Evolutionary conservation across 73 alveolate genomes (phyloP).

Genomic region (Paramecium primaurelia): DNA sequence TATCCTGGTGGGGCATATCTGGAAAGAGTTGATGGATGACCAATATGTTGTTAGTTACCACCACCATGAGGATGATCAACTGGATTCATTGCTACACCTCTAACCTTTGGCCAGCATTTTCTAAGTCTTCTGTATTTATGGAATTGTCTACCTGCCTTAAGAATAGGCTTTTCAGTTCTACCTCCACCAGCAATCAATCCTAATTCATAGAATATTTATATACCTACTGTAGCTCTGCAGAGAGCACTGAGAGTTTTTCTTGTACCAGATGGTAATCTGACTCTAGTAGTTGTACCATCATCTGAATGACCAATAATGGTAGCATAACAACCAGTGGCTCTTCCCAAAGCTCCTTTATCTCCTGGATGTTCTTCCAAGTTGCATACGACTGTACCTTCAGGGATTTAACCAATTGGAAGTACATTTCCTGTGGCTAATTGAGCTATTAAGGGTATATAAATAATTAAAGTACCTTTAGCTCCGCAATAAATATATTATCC

Average conservation of each 20-base stretch:
- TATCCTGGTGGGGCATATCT: constrained; percentile 93
- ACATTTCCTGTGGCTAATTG: constrained; percentile 92
- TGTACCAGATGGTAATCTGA: constrained; percentile 95
- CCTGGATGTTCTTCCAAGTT: constrained; percentile 92
- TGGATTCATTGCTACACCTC: constrained; percentile 98
- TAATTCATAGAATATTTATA: not conserved
- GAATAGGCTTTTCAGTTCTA: constrained; percentile 94
- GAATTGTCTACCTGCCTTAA: constrained; percentile 93
- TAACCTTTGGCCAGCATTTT: constrained; percentile 93
- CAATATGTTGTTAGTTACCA: constrained; percentile 97
- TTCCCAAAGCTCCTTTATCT: constrained; percentile 93
- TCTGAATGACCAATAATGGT: constrained; percentile 92
- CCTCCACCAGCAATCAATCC: constrained; percentile 96
- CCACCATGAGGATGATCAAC: constrained; percentile 99
- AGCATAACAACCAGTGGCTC: constrained; percentile 95
- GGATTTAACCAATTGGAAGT: constrained; percentile 89
- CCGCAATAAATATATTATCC: constrained; percentile 97
- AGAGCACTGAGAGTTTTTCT: constrained; percentile 79
- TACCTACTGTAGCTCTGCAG: constrained; percentile 93
- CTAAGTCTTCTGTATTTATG: constrained; percentile 91
- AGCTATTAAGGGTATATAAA: constrained; percentile 54
- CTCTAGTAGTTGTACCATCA: constrained; percentile 74
- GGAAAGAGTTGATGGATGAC: constrained; percentile 94
- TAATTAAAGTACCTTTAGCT: constrained; percentile 65
- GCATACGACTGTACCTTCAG: constrained; percentile 95